phyloP scores from a whole-genome alignment of 768 basidiomycete genomes.

The Auricularia sp. region DNA sequence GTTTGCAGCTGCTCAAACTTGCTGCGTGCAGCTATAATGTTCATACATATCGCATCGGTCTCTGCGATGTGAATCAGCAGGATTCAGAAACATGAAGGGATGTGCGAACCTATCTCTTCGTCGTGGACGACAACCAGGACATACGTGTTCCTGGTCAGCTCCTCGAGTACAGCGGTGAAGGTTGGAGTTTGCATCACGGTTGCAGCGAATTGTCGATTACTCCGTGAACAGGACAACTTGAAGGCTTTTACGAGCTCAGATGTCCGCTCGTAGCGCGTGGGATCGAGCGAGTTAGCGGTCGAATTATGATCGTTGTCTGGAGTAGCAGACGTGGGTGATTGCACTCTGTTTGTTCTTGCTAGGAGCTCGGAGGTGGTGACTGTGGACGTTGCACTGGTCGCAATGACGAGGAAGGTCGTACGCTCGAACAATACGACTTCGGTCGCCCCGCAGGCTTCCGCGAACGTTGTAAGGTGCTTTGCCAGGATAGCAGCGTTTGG shows the following conservation, averaged over 20 bases:
- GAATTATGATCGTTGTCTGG: constrained; percentile 9
- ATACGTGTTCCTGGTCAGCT: constrained; percentile 89
- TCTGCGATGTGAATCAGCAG: constrained; percentile 36
- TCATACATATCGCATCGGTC: constrained; percentile 78
- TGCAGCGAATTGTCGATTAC: constrained; percentile 76
- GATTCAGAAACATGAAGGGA: background rate
- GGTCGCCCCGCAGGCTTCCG: constrained; percentile 77
- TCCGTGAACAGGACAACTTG: constrained; percentile 80
- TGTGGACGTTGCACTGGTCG: constrained; percentile 42
- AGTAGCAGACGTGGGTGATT: constrained; percentile 13
- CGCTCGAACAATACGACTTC: constrained; percentile 96
- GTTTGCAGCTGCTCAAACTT: constrained; percentile 84
- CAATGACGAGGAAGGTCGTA: constrained; percentile 96
- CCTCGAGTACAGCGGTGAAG: constrained; percentile 84
- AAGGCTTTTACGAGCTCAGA: constrained; percentile 94
- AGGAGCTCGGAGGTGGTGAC: constrained; percentile 1
- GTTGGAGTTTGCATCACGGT: constrained; percentile 79
- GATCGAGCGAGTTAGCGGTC: constrained; percentile 34
- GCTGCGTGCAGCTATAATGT: constrained; percentile 73
- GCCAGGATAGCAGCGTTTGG: constrained; percentile 89
- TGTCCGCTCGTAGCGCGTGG: constrained; percentile 75
- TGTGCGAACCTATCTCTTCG: constrained; percentile 64
- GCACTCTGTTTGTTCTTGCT: background rate
- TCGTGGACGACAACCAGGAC: constrained; percentile 84
- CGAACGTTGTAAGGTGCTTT: constrained; percentile 77